Conservation (phyloP, 1,139 yeast species). For the Blastobotrys aristatus region DNA sequence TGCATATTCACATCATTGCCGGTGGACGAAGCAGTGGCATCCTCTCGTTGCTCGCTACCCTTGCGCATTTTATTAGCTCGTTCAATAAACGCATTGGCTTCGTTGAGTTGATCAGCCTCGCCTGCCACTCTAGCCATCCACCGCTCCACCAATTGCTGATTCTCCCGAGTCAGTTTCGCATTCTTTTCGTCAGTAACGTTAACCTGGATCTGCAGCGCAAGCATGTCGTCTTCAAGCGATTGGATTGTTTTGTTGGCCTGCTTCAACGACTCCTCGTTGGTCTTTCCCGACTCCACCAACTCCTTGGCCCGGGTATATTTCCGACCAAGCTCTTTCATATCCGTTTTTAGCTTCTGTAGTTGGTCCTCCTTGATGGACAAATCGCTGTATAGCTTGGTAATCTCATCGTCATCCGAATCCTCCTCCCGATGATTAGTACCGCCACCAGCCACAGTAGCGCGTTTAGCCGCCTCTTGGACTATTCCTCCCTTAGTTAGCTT, state of each 20-base stretch:
- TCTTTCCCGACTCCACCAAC: slow-evolving; percentile 8
- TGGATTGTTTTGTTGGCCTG: slow-evolving; percentile 34
- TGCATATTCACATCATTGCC: slow-evolving; percentile 5
- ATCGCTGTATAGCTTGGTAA: slow-evolving; percentile 22
- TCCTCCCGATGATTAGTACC: neutral
- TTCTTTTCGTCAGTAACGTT: slow-evolving; percentile 51
- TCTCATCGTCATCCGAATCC: slow-evolving; percentile 19
- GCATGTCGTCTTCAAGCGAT: slow-evolving; percentile 62
- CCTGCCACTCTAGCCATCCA: slow-evolving; percentile 55
- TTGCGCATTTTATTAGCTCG: slow-evolving; percentile 8
- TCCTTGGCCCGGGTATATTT: slow-evolving; percentile 12
- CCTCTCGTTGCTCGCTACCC: neutral
- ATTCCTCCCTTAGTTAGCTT: neutral
- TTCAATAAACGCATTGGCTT: slow-evolving; percentile 42
- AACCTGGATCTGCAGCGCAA: slow-evolving; percentile 65
- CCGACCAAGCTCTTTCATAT: slow-evolving; percentile 9
- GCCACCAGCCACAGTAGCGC: slow-evolving; percentile 11
- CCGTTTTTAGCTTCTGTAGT: slow-evolving; percentile 11
- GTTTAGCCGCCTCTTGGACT: slow-evolving; percentile 16
- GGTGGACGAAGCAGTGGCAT: neutral
- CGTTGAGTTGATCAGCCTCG: slow-evolving; percentile 60
- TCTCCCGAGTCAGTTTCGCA: slow-evolving; percentile 43
- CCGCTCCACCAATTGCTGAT: slow-evolving; percentile 48
- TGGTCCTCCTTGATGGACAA: slow-evolving; percentile 21
- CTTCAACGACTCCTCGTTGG: slow-evolving; percentile 11